These are phyloP conservation scores for Trichoderma parareesei DNA, from an alignment of 495 filamentous ascomycete genomes.

Conservation along the genomic window DNA sequence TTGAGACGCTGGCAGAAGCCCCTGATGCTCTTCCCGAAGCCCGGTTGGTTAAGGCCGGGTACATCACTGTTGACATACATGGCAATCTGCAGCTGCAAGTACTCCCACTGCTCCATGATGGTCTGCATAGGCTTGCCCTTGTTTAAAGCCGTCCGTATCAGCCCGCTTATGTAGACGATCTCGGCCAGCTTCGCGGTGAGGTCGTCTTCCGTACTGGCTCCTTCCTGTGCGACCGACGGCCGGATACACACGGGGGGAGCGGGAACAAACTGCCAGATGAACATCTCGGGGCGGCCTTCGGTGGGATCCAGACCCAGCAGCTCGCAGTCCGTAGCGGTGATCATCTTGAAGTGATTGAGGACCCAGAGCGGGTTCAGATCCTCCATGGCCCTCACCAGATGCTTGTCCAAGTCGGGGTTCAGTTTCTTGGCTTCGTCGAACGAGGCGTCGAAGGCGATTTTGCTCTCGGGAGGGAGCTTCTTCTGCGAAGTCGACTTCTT, in stretches of 20 bases:
- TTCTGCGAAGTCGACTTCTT: conserved; percentile 77
- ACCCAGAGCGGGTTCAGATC: conserved; percentile 87
- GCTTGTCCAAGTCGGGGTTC: conserved; percentile 78
- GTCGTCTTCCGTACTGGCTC: conserved; percentile 89
- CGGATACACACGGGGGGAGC: conserved; percentile 89
- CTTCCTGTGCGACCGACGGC: conserved; percentile 86
- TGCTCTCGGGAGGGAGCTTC: conserved; percentile 70
- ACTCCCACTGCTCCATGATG: conserved; percentile 99
- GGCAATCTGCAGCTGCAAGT: conserved; percentile 84
- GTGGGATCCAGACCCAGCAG: conserved; percentile 78
- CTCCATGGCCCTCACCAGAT: conserved; percentile 83
- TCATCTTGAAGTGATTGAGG: conserved; percentile 80
- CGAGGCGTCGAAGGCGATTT: conserved; percentile 74
- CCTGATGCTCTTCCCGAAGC: conserved; percentile 70
- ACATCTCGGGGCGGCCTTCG: conserved; percentile 90
- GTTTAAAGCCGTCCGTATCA: conserved; percentile 68
- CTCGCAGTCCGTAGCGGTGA: conserved; percentile 81
- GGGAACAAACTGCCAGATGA: conserved; percentile 93
- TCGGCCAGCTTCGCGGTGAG: conserved; percentile 90
- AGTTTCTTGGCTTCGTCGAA: conserved; percentile 66
- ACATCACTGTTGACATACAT: conserved; percentile 97
- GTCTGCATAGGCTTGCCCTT: conserved; percentile 76
- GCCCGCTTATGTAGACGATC: conserved; percentile 80
- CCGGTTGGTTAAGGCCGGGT: conserved; percentile 72
- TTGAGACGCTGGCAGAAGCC: conserved; percentile 94